phyloP scores from a whole-genome alignment of 2,329 filamentous ascomycete species.

The Trichoderma sp. region DNA sequence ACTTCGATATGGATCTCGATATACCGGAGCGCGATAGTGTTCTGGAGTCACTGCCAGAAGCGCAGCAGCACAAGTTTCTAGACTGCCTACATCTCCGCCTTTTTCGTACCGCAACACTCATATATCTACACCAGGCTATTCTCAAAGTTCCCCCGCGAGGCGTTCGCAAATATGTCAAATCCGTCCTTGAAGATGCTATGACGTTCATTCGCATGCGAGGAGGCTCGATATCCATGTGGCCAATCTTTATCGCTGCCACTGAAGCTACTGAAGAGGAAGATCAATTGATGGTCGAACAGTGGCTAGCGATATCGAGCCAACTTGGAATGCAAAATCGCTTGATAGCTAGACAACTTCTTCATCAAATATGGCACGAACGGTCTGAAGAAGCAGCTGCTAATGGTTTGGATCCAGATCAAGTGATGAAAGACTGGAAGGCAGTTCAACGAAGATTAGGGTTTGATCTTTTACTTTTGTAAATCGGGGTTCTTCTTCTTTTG shows the following conservation, averaged over 20 bases:
- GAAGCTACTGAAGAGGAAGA: constrained; percentile 1
- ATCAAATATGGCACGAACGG: background rate
- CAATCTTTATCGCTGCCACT: constrained; percentile 11
- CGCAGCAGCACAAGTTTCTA: background rate
- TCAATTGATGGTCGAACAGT: constrained; percentile 1
- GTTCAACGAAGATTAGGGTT: background rate
- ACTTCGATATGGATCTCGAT: background rate
- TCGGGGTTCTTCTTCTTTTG: background rate
- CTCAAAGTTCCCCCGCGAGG: background rate
- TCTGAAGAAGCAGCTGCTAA: background rate
- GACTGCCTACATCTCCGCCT: background rate
- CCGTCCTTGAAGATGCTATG: background rate
- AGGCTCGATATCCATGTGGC: constrained; percentile 10
- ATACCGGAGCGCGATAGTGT: background rate
- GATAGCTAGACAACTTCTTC: background rate
- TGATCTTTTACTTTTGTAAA: constrained; percentile 2
- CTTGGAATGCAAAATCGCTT: constrained; percentile 5
- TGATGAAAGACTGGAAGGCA: background rate
- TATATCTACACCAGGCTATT: constrained; percentile 7
- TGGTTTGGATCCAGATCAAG: background rate
- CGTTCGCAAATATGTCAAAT: background rate
- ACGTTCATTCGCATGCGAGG: background rate
- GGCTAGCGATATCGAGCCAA: background rate
- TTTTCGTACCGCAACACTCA: constrained; percentile 1
- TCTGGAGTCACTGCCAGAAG: background rate